Evolutionary conservation across 192 early-diverging fungal genomes (phyloP).

Genomic region (Rhizophagus sp.): DNA sequence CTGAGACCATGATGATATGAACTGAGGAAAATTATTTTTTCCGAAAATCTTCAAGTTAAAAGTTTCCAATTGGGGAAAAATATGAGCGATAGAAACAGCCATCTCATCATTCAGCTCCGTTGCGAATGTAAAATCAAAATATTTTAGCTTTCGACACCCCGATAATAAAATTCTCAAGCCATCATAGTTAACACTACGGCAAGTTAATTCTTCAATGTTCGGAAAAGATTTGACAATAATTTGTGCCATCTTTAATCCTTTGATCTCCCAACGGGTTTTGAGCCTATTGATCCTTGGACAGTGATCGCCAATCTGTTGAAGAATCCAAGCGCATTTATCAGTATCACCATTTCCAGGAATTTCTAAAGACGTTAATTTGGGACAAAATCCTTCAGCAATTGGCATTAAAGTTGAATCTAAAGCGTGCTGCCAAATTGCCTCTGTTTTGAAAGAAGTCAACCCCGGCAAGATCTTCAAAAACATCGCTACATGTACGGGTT

Average conservation of each 20-base stretch:
- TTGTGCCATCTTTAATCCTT: not conserved
- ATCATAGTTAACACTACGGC: conserved; percentile 6
- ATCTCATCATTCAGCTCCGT: conserved; percentile 15
- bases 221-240: conserved; percentile 6
- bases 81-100: not conserved
- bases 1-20: conserved; percentile 5
- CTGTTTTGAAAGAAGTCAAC: not conserved
- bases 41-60: conserved; percentile 11
- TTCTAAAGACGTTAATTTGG: conserved; percentile 3
- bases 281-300: not conserved
- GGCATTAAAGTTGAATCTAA: conserved; percentile 3
- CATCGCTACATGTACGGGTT: not conserved
- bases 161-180: not conserved
- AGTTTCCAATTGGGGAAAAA: not conserved
- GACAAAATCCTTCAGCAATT: conserved; percentile 5
- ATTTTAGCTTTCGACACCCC: not conserved
- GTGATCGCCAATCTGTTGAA: not conserved
- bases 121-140: conserved; percentile 12
- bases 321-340: not conserved
- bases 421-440: not conserved
- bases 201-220: not conserved
- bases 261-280: conserved; percentile 4
- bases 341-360: conserved; percentile 16
- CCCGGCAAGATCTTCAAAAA: not conserved
- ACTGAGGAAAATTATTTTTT: conserved; percentile 1